Evolutionary conservation across 1,284 basidiomycete genomes (phyloP).

Genomic region (Ganoderma multipileum): DNA sequence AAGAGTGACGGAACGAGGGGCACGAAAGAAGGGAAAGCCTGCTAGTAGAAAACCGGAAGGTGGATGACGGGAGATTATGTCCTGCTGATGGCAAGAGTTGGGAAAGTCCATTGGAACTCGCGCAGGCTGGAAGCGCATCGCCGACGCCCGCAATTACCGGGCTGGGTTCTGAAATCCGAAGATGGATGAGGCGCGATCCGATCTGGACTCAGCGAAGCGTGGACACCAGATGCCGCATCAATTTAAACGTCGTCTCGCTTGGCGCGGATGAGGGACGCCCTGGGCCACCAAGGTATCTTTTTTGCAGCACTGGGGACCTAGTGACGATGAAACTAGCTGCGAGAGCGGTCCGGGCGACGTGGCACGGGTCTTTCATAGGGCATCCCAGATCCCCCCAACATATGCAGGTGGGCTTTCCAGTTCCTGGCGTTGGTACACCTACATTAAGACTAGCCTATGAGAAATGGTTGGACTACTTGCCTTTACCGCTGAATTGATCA

Average conservation of each 20-base stretch:
- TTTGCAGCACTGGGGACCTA: neutral
- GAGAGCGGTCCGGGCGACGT: neutral
- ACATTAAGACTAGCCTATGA: neutral
- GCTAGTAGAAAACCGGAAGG: constrained; percentile 21
- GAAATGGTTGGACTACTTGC: neutral
- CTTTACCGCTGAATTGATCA: neutral
- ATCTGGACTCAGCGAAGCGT: constrained; percentile 23
- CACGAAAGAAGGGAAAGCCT: constrained; percentile 2
- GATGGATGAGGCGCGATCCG: constrained; percentile 17
- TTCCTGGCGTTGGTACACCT: neutral
- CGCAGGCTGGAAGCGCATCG: constrained; percentile 15
- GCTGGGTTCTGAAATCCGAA: constrained; percentile 14
- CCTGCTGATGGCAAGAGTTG: constrained; percentile 19
- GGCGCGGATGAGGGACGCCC: neutral
- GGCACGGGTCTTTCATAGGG: neutral
- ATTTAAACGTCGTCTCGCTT: neutral
- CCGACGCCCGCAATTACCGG: constrained; percentile 21
- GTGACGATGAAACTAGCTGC: neutral
- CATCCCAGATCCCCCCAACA: neutral
- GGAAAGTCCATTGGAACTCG: constrained; percentile 21
- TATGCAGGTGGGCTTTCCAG: neutral
- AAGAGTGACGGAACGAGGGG: constrained; percentile 16
- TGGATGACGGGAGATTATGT: constrained; percentile 18
- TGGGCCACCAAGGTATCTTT: neutral
- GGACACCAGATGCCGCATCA: constrained; percentile 18